Base-by-base conservation (phyloP, 192 early-diverging fungal species). In the Coemansia sp. region DNA sequence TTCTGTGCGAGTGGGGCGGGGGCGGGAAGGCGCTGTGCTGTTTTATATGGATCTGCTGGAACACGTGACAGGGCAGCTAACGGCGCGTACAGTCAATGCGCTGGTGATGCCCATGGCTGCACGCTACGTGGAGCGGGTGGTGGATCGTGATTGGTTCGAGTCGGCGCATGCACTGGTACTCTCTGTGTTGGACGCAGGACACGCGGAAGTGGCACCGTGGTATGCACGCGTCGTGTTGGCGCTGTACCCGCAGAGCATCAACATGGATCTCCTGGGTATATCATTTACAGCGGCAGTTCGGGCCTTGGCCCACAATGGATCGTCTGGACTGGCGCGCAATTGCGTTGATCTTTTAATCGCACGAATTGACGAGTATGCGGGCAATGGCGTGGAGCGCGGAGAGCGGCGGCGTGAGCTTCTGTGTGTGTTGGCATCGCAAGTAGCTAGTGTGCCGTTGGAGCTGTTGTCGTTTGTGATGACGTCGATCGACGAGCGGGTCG, bases 31-130 rank as follows among this genome's bases (percentile, higher is more conserved):
- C 19, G 15, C 58, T 0, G 66, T 78, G 29, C 60, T 79, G 55
- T 79, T 79, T 24, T 69, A 72, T 45, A 15, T 79, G 41, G 76
- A 79, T 15, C n/a, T 79, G 27, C 15, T 66, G 10, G 76, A 79
- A 45, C 76, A 79, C n/a, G 14, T 78, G 58, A 66, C 27, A 0
- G 29, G 15, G 0, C 21, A 24, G 12, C 48, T 72, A 14, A 1
- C 2, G 3, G 4, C 58, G 0, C 37, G 66, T 9, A 32, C 60
- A 25, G 55, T 72, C 15, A 8, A 3, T 1, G 29, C 25, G 2
- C 22, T 69, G 47, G 67, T 73, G 4, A 17, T 70, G 59, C 67
- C 76, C 0, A 22, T 79, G 49, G 76, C 70, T 0, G 29, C 63
- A 19, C 59, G 63, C 14, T 79, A 70, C 9, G 63, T 64, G 0